Evolutionary conservation across 352 stramenopile genomes (phyloP).

Genomic region (Phytopythium chamaehyphon): DNA sequence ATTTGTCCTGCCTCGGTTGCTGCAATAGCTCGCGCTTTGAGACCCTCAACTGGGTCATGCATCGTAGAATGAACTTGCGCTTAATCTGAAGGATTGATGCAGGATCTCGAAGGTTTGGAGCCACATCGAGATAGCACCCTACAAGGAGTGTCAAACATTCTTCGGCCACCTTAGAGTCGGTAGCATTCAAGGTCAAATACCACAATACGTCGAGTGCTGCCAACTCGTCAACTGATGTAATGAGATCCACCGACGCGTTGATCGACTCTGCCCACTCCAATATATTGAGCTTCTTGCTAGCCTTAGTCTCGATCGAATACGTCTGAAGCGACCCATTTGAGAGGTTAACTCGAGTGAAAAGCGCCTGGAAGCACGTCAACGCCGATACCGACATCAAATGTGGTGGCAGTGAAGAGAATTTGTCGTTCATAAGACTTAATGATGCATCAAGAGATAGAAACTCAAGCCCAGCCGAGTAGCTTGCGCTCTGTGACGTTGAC

Average conservation of each 20-base stretch:
- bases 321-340: constrained; percentile 29
- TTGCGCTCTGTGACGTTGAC: constrained; percentile 9
- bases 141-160: constrained; percentile 58
- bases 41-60: constrained; percentile 33
- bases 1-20: background rate
- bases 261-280: constrained; percentile 10
- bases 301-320: constrained; percentile 8
- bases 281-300: background rate
- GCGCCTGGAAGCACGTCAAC: constrained; percentile 61
- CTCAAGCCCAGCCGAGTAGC: no score
- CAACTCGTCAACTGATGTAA: constrained; percentile 26
- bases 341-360: constrained; percentile 66
- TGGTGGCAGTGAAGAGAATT: constrained; percentile 35
- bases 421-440: constrained; percentile 28
- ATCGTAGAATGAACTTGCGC: constrained; percentile 54
- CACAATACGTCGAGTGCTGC: constrained; percentile 54
- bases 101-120: constrained; percentile 21
- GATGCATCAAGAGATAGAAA: constrained; percentile 24
- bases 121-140: constrained; percentile 53
- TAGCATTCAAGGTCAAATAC: constrained; percentile 44
- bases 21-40: constrained; percentile 22
- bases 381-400: constrained; percentile 37
- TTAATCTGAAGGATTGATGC: constrained; percentile 28
- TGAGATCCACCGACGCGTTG: constrained; percentile 22
- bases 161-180: constrained; percentile 43